A percentile compares a stretch with the other conserved stretches of the same genome.
Evolutionary conservation across 2,329 filamentous ascomycete species (phyloP).

Genomic region (Monosporascus sp.): DNA sequence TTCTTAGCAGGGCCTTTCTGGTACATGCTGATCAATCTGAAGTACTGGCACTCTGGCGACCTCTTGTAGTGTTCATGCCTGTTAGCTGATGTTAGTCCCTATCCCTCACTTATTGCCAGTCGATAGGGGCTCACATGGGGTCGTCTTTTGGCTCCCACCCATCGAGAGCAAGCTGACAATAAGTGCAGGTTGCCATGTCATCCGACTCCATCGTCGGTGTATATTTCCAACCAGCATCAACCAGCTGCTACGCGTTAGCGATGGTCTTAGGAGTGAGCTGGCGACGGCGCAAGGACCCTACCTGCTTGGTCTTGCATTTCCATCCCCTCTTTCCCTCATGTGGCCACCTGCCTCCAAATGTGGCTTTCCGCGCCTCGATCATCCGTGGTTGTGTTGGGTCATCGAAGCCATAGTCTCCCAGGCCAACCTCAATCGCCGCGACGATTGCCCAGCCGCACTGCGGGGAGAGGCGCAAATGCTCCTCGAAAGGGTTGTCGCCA

Average conservation of each 20-base stretch:
- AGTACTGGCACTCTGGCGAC: conserved; percentile 77
- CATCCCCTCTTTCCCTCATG: conserved; percentile 84
- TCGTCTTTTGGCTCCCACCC: conserved; percentile 94
- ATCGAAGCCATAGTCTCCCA: conserved; percentile 59
- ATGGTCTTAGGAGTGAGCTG: not conserved
- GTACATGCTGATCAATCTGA: conserved; percentile 58
- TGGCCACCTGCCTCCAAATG: conserved; percentile 82
- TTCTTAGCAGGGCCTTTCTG: conserved; percentile 48
- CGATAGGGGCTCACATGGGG: conserved; percentile 58
- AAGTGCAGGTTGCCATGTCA: conserved; percentile 86
- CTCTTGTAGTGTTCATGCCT: conserved; percentile 83
- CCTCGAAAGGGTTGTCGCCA: conserved; percentile 73
- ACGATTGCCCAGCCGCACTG: conserved; percentile 85
- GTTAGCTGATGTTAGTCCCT: conserved; percentile 3
- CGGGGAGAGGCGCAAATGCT: conserved; percentile 79
- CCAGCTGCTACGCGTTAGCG: conserved; percentile 55
- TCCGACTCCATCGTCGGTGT: conserved; percentile 77
- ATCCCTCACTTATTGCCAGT: not conserved
- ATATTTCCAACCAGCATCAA: conserved; percentile 90
- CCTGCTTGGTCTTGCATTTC: conserved; percentile 86
- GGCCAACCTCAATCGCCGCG: conserved; percentile 54
- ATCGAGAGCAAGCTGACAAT: conserved; percentile 84
- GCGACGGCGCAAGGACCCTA: conserved; percentile 30
- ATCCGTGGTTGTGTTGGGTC: conserved; percentile 71
- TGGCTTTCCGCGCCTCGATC: conserved; percentile 71